Conservation (phyloP, 2,329 filamentous ascomycete genomes). For the Chalaropsis thielavioides region DNA sequence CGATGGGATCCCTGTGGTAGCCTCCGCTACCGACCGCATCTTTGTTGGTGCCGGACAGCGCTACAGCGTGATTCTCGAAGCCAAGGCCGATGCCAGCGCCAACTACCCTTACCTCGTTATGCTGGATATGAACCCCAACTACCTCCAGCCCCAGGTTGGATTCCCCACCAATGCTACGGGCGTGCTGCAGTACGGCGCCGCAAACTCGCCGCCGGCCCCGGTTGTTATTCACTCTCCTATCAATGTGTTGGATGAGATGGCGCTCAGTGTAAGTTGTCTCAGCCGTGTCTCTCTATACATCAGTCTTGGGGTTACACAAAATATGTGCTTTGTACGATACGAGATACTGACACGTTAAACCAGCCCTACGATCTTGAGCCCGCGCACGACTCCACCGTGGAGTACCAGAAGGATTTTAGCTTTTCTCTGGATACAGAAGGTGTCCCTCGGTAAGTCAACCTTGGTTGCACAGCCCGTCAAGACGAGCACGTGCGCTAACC, state of each 20-base stretch:
- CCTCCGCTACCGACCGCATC: slow-evolving; percentile 26
- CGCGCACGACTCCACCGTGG: slow-evolving; percentile 15
- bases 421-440: slow-evolving; percentile 49
- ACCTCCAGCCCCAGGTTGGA: slow-evolving; percentile 18
- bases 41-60: slow-evolving; percentile 32
- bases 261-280: slow-evolving; percentile 31
- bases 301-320: neutral
- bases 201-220: slow-evolving; percentile 20
- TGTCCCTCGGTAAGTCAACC: slow-evolving; percentile 34
- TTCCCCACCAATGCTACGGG: slow-evolving; percentile 32
- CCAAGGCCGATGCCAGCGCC: slow-evolving; percentile 25
- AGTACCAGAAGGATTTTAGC: slow-evolving; percentile 27
- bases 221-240: slow-evolving; percentile 37
- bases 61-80: slow-evolving; percentile 33
- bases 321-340: neutral
- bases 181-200: slow-evolving; percentile 28
- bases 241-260: slow-evolving; percentile 58
- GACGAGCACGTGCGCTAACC: neutral
- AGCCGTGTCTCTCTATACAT: no score
- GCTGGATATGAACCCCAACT: slow-evolving; percentile 32
- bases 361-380: slow-evolving; percentile 48
- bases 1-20: slow-evolving; percentile 30
- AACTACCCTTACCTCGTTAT: slow-evolving; percentile 33
- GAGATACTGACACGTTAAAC: neutral
- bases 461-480: slow-evolving; percentile 19